Evolutionary conservation across 352 stramenopile genomes (phyloP), one percentile per base, ranked within the genome.

Genomic region (Chrysophaeum taylorii): DNA sequence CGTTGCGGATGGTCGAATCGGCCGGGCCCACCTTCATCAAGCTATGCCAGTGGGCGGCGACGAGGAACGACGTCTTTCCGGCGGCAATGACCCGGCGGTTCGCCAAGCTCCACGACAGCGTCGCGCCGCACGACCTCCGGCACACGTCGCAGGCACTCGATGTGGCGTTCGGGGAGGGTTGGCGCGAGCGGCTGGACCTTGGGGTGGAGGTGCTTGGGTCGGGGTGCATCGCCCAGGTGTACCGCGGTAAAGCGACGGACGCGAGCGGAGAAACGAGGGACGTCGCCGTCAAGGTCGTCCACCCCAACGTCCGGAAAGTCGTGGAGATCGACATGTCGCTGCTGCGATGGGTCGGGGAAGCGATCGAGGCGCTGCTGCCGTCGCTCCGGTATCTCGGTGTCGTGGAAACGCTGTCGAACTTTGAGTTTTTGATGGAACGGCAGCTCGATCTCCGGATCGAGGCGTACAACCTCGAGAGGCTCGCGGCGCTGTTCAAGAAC

Each of bases 31-130:
- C 87, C 2, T 88, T 95, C 72, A 91, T 96, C 78, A 98, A 98
- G 81, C 90, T 97, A 57, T 82, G 90, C 43, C 93, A 98, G 79
- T 98, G 93, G 93, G 88, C 90, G 0, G 92, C 89, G 33, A 96
- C 90, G 25, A 82, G 93, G 16, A 84, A 90, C 25, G 93, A 98
- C 75, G 84, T 98, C 68, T 97, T 98, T 68, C 88, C 91, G 0
- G 76, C 82, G 14, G 75, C 82, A 0, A 84, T 96, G 29, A 97
- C 91, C 74, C 85, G 96, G 78, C 84, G 86, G 63, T 90, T 98
- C 38, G 82, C 86, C 43, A 69, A 72, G 33, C 88, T 98, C 64
- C 93, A 97, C 68, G 89, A 94, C 74, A 72, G 87, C 64, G 87
- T 85, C 39, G 82, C 81, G 14, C 81, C 83, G 66, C 91, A 97